Conservation (phyloP, 2,329 filamentous ascomycete species). For the Penicillium sp. region DNA sequence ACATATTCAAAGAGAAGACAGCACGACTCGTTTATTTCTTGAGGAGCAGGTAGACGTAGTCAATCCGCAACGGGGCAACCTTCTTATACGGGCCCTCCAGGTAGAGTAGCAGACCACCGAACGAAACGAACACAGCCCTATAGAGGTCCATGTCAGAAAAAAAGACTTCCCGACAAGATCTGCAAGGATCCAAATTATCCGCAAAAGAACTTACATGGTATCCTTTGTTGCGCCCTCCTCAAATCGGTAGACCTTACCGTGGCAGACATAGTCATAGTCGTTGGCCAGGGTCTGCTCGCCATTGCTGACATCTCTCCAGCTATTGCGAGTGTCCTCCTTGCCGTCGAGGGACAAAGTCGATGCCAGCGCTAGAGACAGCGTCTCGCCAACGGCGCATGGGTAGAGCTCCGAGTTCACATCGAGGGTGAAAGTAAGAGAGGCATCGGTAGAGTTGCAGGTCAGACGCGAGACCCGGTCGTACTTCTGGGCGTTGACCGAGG, state of each 20-base stretch:
- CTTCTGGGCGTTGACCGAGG: conserved; percentile 77
- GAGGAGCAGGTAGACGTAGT: conserved; percentile 88
- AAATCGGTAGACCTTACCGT: conserved; percentile 58
- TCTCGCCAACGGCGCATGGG: conserved; percentile 74
- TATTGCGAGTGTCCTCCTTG: conserved; percentile 70
- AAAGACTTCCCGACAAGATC: neutral
- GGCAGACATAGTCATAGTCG: conserved; percentile 57
- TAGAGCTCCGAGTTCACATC: conserved; percentile 96
- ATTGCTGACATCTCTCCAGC: conserved; percentile 76
- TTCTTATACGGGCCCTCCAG: conserved; percentile 96
- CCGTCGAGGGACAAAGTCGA: conserved; percentile 87
- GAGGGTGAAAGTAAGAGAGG: conserved; percentile 75
- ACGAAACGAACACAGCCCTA: conserved; percentile 92
- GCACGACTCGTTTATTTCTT: conserved; percentile 72
- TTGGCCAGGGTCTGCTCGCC: conserved; percentile 60
- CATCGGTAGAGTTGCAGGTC: conserved; percentile 74
- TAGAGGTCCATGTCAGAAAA: neutral
- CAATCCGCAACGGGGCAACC: conserved; percentile 86
- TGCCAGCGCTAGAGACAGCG: conserved; percentile 78
- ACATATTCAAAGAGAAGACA: neutral
- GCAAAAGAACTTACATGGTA: conserved; percentile 72
- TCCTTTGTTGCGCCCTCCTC: conserved; percentile 67
- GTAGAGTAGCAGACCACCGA: conserved; percentile 87
- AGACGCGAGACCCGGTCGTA: conserved; percentile 95
- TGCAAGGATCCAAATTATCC: neutral